Evolutionary conservation across 2,329 filamentous ascomycete species (phyloP).

Genomic region (Amesomyces nigricolor): DNA sequence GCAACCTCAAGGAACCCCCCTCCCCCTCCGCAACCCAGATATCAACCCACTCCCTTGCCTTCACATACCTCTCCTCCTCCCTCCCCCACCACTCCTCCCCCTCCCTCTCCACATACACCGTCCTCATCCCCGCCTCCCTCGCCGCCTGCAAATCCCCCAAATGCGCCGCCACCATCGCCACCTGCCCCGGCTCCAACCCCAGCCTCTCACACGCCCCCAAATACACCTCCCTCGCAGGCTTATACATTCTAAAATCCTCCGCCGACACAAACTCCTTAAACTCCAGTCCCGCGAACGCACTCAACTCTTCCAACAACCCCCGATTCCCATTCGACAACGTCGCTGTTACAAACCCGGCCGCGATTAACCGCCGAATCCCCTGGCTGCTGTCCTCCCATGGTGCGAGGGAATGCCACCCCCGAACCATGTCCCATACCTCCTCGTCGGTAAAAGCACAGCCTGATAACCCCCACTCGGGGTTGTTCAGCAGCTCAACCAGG

Average conservation of each 20-base stretch:
- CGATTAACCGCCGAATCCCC: constrained; percentile 52
- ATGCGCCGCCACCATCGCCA: constrained; percentile 75
- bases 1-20: constrained; percentile 50
- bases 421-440: constrained; percentile 58
- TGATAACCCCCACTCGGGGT: constrained; percentile 44
- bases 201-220: constrained; percentile 58
- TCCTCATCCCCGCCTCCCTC: constrained; percentile 57
- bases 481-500: constrained; percentile 51
- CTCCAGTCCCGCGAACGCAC: constrained; percentile 50
- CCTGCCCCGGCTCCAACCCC: constrained; percentile 51
- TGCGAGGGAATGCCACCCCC: constrained; percentile 65
- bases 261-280: constrained; percentile 61
- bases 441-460: constrained; percentile 53
- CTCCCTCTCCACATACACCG: constrained; percentile 66
- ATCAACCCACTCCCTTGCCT: constrained; percentile 58
- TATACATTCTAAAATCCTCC: constrained; percentile 69
- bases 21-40: constrained; percentile 51
- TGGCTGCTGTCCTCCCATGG: constrained; percentile 61
- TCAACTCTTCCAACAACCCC: constrained; percentile 60
- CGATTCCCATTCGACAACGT: constrained; percentile 73
- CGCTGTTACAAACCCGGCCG: constrained; percentile 47
- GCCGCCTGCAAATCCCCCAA: constrained; percentile 63
- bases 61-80: constrained; percentile 46
- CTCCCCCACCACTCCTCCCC: constrained; percentile 57
- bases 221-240: constrained; percentile 64